phyloP scores from a whole-genome alignment of 345 rosid species.

The Gossypium raimondii region DNA sequence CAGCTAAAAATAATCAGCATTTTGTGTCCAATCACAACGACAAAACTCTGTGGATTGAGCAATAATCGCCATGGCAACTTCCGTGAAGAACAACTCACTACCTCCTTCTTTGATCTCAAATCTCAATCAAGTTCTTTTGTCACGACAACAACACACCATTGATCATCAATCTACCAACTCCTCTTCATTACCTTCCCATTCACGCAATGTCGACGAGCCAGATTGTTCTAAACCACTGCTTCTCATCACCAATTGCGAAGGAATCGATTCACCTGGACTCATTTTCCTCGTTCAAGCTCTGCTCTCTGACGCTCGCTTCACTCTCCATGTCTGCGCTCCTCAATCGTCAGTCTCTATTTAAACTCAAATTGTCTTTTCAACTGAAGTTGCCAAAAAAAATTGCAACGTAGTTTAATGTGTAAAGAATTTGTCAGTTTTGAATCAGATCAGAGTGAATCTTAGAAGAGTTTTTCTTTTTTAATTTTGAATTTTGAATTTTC shows the following conservation, averaged over 20 bases:
- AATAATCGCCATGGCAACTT: constrained; percentile 16
- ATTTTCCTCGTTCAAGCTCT: constrained; percentile 31
- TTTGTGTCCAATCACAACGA: not conserved
- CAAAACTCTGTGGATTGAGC: not conserved
- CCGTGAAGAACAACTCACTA: constrained; percentile 29
- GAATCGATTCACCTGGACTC: constrained; percentile 39
- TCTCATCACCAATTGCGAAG: constrained; percentile 35
- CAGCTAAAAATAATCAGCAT: not conserved
- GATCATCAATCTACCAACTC: constrained; percentile 6
- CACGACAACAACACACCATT: constrained; percentile 16
- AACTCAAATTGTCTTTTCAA: not conserved
- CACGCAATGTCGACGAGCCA: not conserved
- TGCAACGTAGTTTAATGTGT: not conserved
- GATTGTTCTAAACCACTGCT: constrained; percentile 22
- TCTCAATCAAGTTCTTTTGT: constrained; percentile 30
- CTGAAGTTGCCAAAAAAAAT: not conserved
- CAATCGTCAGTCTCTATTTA: constrained; percentile 27
- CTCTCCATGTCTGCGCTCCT: constrained; percentile 37
- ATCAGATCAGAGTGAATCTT: constrained; percentile 6
- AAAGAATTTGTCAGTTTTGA: not conserved
- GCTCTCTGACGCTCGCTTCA: constrained; percentile 20
- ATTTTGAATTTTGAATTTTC: not conserved
- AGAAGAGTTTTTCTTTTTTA: not conserved
- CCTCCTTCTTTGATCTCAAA: constrained; percentile 35
- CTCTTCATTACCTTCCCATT: not conserved